Base-by-base conservation (phyloP, 768 basidiomycete genomes). In the Austroboletus eburneus region DNA sequence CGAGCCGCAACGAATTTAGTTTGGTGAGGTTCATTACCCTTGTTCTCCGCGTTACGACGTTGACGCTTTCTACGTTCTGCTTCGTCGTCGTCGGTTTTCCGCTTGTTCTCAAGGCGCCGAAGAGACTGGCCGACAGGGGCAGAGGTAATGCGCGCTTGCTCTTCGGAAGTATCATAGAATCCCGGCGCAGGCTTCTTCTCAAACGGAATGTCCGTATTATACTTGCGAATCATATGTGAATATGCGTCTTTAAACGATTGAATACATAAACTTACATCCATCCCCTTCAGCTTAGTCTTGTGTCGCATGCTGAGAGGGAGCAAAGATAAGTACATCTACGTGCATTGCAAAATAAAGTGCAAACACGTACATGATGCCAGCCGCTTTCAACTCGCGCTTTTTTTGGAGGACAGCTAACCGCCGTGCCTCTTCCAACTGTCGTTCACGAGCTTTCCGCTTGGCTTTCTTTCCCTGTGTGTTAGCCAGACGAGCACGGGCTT, bases 391-490 rank as follows among this genome's bases (percentile, higher is more conserved):
- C 64, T 98, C 96, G 57, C 96, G 77, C 71, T 94, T 96, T 76
- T 99, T 99, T 65, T 98, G 96, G 44, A 99, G 69, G 29, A 95
- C 90, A 9, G 96, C 96, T 35, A 99, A 70, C 20, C 96, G 78
- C 43, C 95, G 75, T 2, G 96, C 96, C 63, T 99, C 96, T 63
- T 99, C 96, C 30, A 99, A 72, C 61, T 97, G 95, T 49, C 95
- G 86, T 61, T 99, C 96, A 37, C 96, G 81, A 5, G 94, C 96
- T 69, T 98, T 99, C 57, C 96, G 86, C 67, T 99, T 99, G 3
- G 96, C 96, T 68, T 99, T 99, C 69, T 99, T 99, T 29, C 96
- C 96, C 67, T 99, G 96, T 0, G 96, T 99, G 64, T 99, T 99
- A 41, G 96, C 96, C 29, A 99, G 76, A 70, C 96, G 85, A 6